Percentiles rank a stretch among this genome's conserved stretches.
These are phyloP conservation scores for Crotalaria pallida DNA, from an alignment of 306 rosid genomes.

Conservation along the genomic window DNA sequence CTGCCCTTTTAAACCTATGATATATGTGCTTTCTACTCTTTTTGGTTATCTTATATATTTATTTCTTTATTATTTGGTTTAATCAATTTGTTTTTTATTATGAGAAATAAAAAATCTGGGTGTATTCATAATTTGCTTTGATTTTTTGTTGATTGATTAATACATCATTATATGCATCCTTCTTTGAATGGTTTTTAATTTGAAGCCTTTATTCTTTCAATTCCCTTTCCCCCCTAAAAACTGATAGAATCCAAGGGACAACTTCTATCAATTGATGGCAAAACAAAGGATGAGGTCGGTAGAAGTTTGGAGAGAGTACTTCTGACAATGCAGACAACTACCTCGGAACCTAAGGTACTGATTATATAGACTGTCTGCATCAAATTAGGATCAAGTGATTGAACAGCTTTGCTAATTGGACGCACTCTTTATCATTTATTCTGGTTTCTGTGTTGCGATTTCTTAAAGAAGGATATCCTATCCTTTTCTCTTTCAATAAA, in stretches of 20 bases:
- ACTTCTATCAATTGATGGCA: slow-evolving; percentile 89
- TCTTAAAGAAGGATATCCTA: slow-evolving; percentile 5
- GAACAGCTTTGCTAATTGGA: not conserved
- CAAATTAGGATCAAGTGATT: not conserved
- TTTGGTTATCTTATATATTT: not conserved
- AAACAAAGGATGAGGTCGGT: slow-evolving; percentile 78
- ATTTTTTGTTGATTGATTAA: slow-evolving; percentile 2
- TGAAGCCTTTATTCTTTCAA: slow-evolving; percentile 4
- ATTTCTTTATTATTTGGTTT: not conserved
- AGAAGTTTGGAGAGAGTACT: slow-evolving; percentile 92
- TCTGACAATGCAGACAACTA: slow-evolving; percentile 82
- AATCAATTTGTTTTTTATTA: not conserved
- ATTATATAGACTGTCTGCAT: not conserved
- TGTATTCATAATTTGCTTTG: not conserved
- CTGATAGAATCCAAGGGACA: slow-evolving; percentile 92
- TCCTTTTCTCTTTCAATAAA: not conserved
- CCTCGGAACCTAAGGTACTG: slow-evolving; percentile 88
- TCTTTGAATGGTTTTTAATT: slow-evolving; percentile 15
- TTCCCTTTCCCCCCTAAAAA: not conserved
- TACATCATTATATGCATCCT: not conserved
- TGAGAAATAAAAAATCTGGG: not conserved
- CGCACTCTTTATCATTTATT: not conserved
- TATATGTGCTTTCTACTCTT: not conserved
- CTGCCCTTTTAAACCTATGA: not conserved
- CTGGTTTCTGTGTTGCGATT: not conserved